Evolutionary conservation across 2,329 filamentous ascomycete species (phyloP).

Genomic region (Akanthomyces lecanii): DNA sequence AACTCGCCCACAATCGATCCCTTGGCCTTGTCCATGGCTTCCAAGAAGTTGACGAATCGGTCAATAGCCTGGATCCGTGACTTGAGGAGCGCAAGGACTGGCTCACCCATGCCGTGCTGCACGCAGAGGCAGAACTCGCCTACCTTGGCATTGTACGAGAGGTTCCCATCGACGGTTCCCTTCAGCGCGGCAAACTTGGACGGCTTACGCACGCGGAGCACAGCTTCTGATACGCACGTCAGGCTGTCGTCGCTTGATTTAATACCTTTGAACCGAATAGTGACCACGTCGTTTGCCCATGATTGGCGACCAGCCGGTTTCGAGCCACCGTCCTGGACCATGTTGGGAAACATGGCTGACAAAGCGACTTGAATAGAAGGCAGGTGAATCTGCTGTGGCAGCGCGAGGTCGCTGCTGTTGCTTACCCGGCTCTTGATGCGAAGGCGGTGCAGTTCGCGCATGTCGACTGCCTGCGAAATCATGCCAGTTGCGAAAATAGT

Average conservation of each 20-base stretch:
- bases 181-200: constrained; percentile 52
- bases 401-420: constrained; percentile 33
- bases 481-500: constrained; percentile 47
- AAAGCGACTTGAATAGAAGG: constrained; percentile 48
- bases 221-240: constrained; percentile 46
- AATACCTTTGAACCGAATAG: constrained; percentile 52
- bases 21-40: constrained; percentile 56
- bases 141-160: constrained; percentile 55
- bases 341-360: constrained; percentile 40
- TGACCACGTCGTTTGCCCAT: constrained; percentile 59
- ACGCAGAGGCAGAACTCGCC: constrained; percentile 63
- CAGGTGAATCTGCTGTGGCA: constrained; percentile 42
- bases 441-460: constrained; percentile 43
- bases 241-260: constrained; percentile 28
- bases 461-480: constrained; percentile 47
- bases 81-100: constrained; percentile 56
- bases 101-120: constrained; percentile 52
- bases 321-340: constrained; percentile 27
- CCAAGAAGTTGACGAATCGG: constrained; percentile 65
- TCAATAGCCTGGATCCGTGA: constrained; percentile 63
- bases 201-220: constrained; percentile 51
- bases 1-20: constrained; percentile 54
- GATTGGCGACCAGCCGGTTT: constrained; percentile 28
- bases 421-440: constrained; percentile 38
- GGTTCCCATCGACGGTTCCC: constrained; percentile 54